These are phyloP conservation scores for Mallotus nudiflorus DNA, from an alignment of 345 rosid genomes.

Conservation along the genomic window DNA sequence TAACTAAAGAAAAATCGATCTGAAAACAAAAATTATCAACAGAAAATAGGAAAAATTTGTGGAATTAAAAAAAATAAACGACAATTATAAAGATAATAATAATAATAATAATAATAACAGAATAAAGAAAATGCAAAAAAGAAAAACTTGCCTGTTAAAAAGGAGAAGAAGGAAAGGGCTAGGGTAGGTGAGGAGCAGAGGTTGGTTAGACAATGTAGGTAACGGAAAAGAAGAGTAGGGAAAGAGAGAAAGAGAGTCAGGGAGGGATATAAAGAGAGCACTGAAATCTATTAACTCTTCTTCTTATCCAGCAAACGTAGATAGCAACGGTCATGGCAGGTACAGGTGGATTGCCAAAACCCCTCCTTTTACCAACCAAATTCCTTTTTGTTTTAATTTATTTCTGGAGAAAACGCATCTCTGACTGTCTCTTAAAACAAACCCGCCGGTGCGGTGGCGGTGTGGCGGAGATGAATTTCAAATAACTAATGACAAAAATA, in stretches of 20 bases:
- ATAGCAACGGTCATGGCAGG: conserved; percentile 32
- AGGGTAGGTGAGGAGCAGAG: conserved; percentile 27
- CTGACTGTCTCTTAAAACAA: too few species aligned
- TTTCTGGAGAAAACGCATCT: too few species aligned
- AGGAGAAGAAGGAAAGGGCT: conserved; percentile 11
- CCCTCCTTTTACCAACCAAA: too few species aligned
- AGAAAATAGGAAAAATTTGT: background rate
- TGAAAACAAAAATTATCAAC: background rate
- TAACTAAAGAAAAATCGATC: too few species aligned
- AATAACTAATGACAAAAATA: background rate
- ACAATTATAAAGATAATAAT: background rate
- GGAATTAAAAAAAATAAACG: background rate
- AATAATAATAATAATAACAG: background rate
- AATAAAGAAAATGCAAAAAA: background rate
- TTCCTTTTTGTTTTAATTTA: background rate
- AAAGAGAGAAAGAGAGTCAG: background rate
- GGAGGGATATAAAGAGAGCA: conserved; percentile 23
- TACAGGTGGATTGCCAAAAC: conserved; percentile 4
- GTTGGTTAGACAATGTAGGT: conserved; percentile 31
- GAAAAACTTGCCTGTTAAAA: conserved; percentile 22
- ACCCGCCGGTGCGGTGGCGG: background rate
- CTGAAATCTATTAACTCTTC: conserved; percentile 4
- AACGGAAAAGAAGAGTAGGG: background rate
- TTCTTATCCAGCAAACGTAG: conserved; percentile 27
- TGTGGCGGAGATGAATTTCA: background rate